Conservation (phyloP, 768 basidiomycete species). For the Porphyrellus cyaneotinctus region DNA sequence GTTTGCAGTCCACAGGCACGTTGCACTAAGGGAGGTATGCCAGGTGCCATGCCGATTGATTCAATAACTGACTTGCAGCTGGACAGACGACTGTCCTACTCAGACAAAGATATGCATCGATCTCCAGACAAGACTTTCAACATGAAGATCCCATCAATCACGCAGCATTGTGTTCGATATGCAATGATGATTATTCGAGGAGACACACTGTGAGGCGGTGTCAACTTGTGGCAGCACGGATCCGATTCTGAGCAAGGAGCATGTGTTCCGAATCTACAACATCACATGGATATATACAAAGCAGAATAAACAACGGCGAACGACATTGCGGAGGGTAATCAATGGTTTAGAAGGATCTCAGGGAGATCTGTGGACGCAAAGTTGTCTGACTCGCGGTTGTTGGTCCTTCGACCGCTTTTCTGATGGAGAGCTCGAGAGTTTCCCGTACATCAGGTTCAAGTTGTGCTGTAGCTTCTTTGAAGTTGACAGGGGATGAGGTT, state of each 20-base stretch:
- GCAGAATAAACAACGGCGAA: background rate
- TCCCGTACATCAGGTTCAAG: constrained; percentile 57
- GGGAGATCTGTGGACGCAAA: constrained; percentile 72
- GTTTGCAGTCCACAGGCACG: too few species aligned
- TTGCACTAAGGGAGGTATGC: too few species aligned
- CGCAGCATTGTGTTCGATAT: too few species aligned
- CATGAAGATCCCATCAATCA: too few species aligned
- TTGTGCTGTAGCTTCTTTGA: constrained; percentile 78
- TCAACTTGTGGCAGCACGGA: background rate
- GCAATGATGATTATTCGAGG: too few species aligned
- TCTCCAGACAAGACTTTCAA: too few species aligned
- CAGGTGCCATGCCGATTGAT: too few species aligned
- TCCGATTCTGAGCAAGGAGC: background rate
- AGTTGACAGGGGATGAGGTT: constrained; percentile 62
- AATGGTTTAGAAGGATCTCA: constrained; percentile 56
- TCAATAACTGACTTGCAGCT: too few species aligned
- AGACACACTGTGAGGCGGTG: too few species aligned
- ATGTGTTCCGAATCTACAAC: background rate
- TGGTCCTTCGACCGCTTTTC: constrained; percentile 62
- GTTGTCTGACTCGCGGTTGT: constrained; percentile 33
- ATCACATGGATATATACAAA: constrained; percentile 1
- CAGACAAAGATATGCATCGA: too few species aligned
- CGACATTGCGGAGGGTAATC: background rate
- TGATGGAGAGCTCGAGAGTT: constrained; percentile 70
- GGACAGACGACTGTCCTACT: too few species aligned